Conservation (phyloP, 306 rosid genomes). For the Prunus mongolica region DNA sequence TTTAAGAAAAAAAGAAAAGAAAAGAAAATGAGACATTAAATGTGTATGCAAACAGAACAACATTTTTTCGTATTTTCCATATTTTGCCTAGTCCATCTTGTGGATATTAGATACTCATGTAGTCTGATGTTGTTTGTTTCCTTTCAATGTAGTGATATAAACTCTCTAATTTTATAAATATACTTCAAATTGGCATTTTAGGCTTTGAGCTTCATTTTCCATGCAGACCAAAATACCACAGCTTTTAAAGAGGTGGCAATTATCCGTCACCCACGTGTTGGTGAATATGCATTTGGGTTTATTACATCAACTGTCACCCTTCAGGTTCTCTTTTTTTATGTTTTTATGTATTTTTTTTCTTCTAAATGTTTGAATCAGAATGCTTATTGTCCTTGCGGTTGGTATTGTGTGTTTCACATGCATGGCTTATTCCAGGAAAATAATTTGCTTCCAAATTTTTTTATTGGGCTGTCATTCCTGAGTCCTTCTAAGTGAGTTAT, state of each 20-base stretch:
- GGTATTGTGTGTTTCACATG: neutral
- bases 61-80: neutral
- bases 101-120: neutral
- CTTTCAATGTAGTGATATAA: neutral
- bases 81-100: neutral
- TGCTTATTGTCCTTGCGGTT: neutral
- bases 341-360: neutral
- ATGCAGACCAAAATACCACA: conserved; percentile 83
- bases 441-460: neutral
- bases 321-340: conserved; percentile 43
- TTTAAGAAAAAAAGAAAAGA: neutral
- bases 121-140: neutral
- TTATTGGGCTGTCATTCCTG: neutral
- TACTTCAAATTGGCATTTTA: neutral
- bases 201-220: conserved; percentile 14
- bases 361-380: neutral
- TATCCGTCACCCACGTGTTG: conserved; percentile 82
- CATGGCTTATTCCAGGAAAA: neutral
- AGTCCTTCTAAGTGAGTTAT: no score
- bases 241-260: conserved; percentile 95
- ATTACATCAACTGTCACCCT: conserved; percentile 84
- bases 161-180: neutral
- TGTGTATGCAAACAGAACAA: neutral
- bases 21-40: neutral
- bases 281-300: conserved; percentile 97